Percentiles rank a stretch among this genome's conserved stretches.
Evolutionary conservation across 2,329 filamentous ascomycete species (phyloP).

Genomic region (Arthroderma sp.): DNA sequence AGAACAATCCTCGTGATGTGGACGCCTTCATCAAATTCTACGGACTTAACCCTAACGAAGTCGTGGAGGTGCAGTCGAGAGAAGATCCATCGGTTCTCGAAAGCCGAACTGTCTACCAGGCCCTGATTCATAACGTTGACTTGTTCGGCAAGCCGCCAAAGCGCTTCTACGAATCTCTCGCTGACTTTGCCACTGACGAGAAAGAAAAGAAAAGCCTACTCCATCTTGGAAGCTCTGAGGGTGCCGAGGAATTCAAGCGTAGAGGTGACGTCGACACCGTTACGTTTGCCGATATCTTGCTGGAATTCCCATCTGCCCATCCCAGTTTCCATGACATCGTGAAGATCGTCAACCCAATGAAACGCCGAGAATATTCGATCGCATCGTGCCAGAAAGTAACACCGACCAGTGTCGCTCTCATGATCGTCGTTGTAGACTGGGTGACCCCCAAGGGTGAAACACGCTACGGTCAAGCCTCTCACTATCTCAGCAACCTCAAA

Average conservation of each 20-base stretch:
- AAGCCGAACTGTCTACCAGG: constrained; percentile 85
- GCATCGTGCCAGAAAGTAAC: constrained; percentile 93
- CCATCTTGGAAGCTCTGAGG: constrained; percentile 62
- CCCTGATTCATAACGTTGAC: constrained; percentile 81
- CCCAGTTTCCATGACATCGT: constrained; percentile 79
- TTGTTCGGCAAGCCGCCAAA: constrained; percentile 95
- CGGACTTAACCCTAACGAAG: constrained; percentile 63
- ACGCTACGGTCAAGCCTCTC: constrained; percentile 84
- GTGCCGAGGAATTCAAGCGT: constrained; percentile 80
- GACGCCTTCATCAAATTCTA: constrained; percentile 82
- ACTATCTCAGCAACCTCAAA: constrained; percentile 66
- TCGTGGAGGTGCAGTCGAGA: constrained; percentile 83
- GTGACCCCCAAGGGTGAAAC: constrained; percentile 75
- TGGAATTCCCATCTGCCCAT: constrained; percentile 80
- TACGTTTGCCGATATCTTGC: constrained; percentile 79
- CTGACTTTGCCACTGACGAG: constrained; percentile 72
- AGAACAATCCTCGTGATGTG: constrained; percentile 73
- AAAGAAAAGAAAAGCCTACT: constrained; percentile 69
- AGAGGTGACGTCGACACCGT: constrained; percentile 81
- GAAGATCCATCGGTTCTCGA: constrained; percentile 64
- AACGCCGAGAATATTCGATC: constrained; percentile 97
- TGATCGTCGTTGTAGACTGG: constrained; percentile 97
- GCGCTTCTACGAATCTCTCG: constrained; percentile 88
- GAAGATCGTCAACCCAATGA: constrained; percentile 77
- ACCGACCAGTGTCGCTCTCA: constrained; percentile 75